A percentile compares a stretch with the other conserved stretches of the same genome.
These are phyloP conservation scores for Epipyxis sp. DNA, from an alignment of 108 stramenopile species.

Conservation along the genomic window DNA sequence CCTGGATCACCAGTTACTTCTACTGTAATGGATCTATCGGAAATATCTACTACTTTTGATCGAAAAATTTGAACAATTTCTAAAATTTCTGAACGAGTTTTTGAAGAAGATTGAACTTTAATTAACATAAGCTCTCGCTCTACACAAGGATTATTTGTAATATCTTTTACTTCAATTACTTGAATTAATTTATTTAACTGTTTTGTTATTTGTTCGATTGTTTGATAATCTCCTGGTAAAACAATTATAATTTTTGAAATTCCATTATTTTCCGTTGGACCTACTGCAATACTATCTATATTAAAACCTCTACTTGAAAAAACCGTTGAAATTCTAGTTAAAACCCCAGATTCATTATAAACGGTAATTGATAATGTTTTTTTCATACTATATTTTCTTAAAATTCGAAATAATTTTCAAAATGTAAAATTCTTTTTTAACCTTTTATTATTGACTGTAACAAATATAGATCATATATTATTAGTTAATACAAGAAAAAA, in stretches of 20 bases:
- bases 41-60: conserved; percentile 28
- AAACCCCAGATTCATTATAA: conserved; percentile 33
- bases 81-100: conserved; percentile 5
- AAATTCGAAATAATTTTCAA: too few species aligned
- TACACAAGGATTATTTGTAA: conserved; percentile 29
- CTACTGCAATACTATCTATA: conserved; percentile 24
- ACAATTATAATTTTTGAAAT: conserved; percentile 32
- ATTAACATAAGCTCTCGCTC: conserved; percentile 22
- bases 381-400: too few species aligned
- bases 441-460: conserved; percentile 28
- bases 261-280: conserved; percentile 30
- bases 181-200: conserved; percentile 32
- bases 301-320: conserved; percentile 30
- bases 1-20: conserved; percentile 23
- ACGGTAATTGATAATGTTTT: conserved; percentile 14
- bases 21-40: conserved; percentile 19
- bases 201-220: conserved; percentile 25
- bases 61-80: conserved; percentile 29
- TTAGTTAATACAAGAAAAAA: conserved; percentile 5
- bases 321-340: conserved; percentile 24
- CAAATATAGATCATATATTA: conserved; percentile 27
- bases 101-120: conserved; percentile 29
- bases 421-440: conserved; percentile 2
- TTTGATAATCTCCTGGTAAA: conserved; percentile 27
- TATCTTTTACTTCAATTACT: conserved; percentile 31